Base-by-base conservation (phyloP, 2,329 filamentous ascomycete species). In the Polychaeton citri region DNA sequence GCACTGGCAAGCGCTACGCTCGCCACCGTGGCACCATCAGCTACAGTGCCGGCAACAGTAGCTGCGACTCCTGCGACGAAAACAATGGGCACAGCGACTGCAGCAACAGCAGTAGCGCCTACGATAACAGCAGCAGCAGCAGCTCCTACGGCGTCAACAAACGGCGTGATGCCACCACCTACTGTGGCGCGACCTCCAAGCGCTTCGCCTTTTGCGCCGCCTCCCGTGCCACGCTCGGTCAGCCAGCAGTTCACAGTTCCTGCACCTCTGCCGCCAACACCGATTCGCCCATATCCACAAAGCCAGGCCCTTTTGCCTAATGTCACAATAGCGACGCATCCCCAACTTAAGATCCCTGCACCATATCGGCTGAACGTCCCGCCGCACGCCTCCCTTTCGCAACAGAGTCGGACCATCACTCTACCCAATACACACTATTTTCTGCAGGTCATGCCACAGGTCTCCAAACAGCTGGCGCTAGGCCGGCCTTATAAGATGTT, bases 401-500 rank as follows among this genome's bases (percentile, higher is more conserved):
- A 83, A 39, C 80, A 88, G 48, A 83, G 77, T 4, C 65, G 81
- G 30, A 81, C 82, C 5, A 64, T 90, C 37, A 79, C 76, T 39
- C 63, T 90, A 7, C 76, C 81, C 1, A 59, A 70, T 2, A 71
- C 68, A 32, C 75, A 86, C 48, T 76, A 74, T 46, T 77, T 79
- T 39, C 62, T 93, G 13, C 79, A 86, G 41, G 69, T 93, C 38
- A 66, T 73, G 16, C 77, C 81, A 3, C 71, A 69, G 8, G 65
- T 92, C 13, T 72, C 76, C 3, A 47, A 48, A 24, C 44, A 52
- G 1, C 61, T 75, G 6, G 60, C 83, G 4, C 72, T 77, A 40
- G 69, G 73, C 35, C 76, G 83, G 20, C 75, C 83, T 34, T 84
- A 82, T 60, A 84, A 79, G 52, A 62, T 90, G 21, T 86, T 84